Evolutionary conservation across 768 basidiomycete genomes (phyloP), one percentile per base, ranked within the genome.

Genomic region (Brasilioporus rufonigricans): DNA sequence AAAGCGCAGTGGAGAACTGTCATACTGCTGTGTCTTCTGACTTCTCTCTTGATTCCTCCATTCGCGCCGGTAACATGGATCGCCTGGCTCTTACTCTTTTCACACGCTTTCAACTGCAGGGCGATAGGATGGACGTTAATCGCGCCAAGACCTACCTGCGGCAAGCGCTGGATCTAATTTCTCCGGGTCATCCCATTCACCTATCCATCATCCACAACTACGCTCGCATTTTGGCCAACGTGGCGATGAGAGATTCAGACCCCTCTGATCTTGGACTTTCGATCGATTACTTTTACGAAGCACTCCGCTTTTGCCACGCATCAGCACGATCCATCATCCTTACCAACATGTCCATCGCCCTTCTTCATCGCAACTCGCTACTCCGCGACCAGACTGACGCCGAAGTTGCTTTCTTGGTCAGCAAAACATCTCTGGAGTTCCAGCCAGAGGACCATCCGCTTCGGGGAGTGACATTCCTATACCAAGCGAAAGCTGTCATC

Each of bases 1-100:
- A 71, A 23, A 55, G 61, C 33, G 64, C 65, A 7, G 61, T 71
- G 33, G 53, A 54, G 49, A 50, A 39, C 33, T 60, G 62, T 14
- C 48, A 54, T 24, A 41, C 49, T 5, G 65, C 60, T 13, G 24
- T 60, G 2, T 52, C 50, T 35, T 46, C 39, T 7, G 49, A 50
- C 5, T 50, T 60, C 1, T 52, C 60, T 32, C 45, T 19, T 2
- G 41, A 59, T 33, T 40, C 48, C n/a, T 49, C 39, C n/a, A 5
- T 4, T 8, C 52, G 50, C 23, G 41, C 57, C 2, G 23, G 23
- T 13, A 53, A 53, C 23, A 48, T 62, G 35, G 59, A 24, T 35
- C 44, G 41, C 26, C 56, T 65, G 12, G 64, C 58, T 4, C 48
- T 59, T 39, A 43, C 60, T 13, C 58, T 64, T 41, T 61, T 53